These are phyloP conservation scores for Pleurotus giganteus DNA, from an alignment of 768 basidiomycete species.

Conservation along the genomic window DNA sequence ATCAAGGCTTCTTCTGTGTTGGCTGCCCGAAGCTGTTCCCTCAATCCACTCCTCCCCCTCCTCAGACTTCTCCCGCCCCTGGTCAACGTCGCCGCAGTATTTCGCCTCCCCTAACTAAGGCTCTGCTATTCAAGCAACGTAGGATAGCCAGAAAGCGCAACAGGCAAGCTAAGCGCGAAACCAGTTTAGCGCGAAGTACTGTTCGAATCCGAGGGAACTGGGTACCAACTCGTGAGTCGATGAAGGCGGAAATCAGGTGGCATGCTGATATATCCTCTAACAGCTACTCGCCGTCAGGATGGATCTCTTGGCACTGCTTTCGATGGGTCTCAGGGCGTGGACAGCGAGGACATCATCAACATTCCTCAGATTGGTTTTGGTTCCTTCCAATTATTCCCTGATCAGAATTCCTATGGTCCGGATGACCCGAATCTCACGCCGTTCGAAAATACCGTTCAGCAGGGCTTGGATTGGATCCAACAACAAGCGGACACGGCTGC, in stretches of 20 bases:
- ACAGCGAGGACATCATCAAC: conserved; percentile 60
- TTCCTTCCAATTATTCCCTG: conserved; percentile 67
- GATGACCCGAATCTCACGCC: conserved; percentile 46
- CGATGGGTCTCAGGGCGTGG: conserved; percentile 65
- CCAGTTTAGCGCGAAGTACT: conserved; percentile 31
- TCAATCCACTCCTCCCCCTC: conserved; percentile 30
- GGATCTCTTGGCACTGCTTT: conserved; percentile 46
- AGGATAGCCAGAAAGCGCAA: conserved; percentile 46
- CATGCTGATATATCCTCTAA: conserved; percentile 6
- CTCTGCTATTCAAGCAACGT: conserved; percentile 45
- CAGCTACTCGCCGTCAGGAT: conserved; percentile 49
- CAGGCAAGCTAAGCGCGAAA: conserved; percentile 32
- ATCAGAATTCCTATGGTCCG: conserved; percentile 55
- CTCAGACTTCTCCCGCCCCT: conserved; percentile 40
- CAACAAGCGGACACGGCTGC: conserved; percentile 39
- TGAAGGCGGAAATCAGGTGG: background rate
- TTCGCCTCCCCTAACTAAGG: conserved; percentile 39
- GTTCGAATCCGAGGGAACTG: conserved; percentile 59
- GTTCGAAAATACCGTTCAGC: conserved; percentile 51
- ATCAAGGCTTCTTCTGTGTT: conserved; percentile 58
- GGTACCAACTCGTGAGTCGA: conserved; percentile 47
- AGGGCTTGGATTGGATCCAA: conserved; percentile 55
- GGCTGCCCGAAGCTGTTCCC: conserved; percentile 58
- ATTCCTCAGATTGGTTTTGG: conserved; percentile 57
- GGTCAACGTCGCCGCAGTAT: conserved; percentile 33